Percentiles rank a stretch among this genome's conserved stretches.
These are phyloP conservation scores for Eremothecium coryli DNA, from an alignment of 1,139 yeast genomes.

Conservation along the genomic window DNA sequence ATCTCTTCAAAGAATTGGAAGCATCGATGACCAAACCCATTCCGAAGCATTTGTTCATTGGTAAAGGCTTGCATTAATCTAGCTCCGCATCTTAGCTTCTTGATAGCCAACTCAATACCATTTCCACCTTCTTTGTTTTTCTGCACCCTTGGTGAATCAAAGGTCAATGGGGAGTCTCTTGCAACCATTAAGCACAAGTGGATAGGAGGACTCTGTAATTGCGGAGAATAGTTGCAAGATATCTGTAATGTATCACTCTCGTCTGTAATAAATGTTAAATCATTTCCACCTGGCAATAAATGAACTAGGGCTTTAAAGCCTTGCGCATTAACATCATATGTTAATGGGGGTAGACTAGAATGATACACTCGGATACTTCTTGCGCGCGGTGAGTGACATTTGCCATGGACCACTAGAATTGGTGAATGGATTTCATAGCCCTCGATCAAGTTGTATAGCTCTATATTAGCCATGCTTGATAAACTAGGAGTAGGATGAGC, in stretches of 20 bases:
- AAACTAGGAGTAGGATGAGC: no score
- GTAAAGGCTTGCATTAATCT: slow-evolving; percentile 91
- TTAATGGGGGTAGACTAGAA: slow-evolving; percentile 47
- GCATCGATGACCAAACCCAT: slow-evolving; percentile 71
- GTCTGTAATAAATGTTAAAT: slow-evolving; percentile 30
- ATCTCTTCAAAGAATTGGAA: slow-evolving; percentile 72
- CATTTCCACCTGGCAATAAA: slow-evolving; percentile 56
- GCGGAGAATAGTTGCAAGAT: slow-evolving; percentile 46
- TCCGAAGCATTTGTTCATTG: slow-evolving; percentile 76
- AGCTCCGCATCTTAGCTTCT: slow-evolving; percentile 74
- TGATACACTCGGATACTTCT: slow-evolving; percentile 22
- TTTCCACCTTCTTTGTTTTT: slow-evolving; percentile 52
- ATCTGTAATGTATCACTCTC: slow-evolving; percentile 18
- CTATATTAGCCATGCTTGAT: slow-evolving; percentile 18
- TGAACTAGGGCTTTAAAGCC: slow-evolving; percentile 70
- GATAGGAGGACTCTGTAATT: slow-evolving; percentile 63
- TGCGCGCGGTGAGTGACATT: slow-evolving; percentile 20
- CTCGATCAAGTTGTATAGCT: slow-evolving; percentile 24
- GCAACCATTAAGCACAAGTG: slow-evolving; percentile 75
- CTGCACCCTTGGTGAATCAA: slow-evolving; percentile 58
- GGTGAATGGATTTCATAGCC: slow-evolving; percentile 37
- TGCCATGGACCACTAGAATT: slow-evolving; percentile 39
- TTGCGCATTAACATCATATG: slow-evolving; percentile 59
- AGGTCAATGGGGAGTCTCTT: slow-evolving; percentile 60
- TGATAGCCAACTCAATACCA: slow-evolving; percentile 63